Conservation (phyloP, 176 grass and related monocot genomes). For the Lolium rigidum region DNA sequence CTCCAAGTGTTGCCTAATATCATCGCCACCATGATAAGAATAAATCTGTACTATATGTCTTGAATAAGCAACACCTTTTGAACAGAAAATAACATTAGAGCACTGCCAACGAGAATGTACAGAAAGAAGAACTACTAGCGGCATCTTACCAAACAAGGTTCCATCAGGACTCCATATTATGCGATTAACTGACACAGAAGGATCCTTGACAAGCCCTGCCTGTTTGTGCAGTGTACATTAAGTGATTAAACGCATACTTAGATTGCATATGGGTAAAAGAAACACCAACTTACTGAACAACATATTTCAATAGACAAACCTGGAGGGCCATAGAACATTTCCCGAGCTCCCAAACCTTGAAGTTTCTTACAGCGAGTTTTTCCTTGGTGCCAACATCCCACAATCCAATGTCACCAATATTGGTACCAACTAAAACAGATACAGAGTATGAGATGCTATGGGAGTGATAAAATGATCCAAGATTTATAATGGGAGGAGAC, state of each 20-base stretch:
- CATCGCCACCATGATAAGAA: conserved; percentile 81
- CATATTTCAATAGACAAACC: conserved; percentile 56
- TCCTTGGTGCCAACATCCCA: conserved; percentile 99
- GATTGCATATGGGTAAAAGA: conserved; percentile 23
- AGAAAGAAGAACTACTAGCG: background rate
- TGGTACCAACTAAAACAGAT: conserved; percentile 82
- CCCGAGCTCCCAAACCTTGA: conserved; percentile 96
- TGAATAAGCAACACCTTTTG: conserved; percentile 96
- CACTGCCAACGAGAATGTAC: conserved; percentile 19
- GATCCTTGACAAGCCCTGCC: conserved; percentile 90
- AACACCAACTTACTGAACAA: conserved; percentile 28
- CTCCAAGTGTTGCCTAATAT: conserved; percentile 96
- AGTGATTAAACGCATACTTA: conserved; percentile 8
- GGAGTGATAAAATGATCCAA: background rate
- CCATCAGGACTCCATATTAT: conserved; percentile 98
- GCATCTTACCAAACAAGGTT: conserved; percentile 84
- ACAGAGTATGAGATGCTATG: conserved; percentile 37
- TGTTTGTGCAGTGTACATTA: conserved; percentile 43
- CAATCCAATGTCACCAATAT: conserved; percentile 95
- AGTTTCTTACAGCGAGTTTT: conserved; percentile 74
- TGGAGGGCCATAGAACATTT: conserved; percentile 82
- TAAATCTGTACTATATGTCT: conserved; percentile 98
- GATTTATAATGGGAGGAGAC: conserved; percentile 34
- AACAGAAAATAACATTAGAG: conserved; percentile 35
- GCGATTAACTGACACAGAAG: conserved; percentile 86